Conservation (phyloP, 2,329 filamentous ascomycete species). For the Colletotrichum navitas region DNA sequence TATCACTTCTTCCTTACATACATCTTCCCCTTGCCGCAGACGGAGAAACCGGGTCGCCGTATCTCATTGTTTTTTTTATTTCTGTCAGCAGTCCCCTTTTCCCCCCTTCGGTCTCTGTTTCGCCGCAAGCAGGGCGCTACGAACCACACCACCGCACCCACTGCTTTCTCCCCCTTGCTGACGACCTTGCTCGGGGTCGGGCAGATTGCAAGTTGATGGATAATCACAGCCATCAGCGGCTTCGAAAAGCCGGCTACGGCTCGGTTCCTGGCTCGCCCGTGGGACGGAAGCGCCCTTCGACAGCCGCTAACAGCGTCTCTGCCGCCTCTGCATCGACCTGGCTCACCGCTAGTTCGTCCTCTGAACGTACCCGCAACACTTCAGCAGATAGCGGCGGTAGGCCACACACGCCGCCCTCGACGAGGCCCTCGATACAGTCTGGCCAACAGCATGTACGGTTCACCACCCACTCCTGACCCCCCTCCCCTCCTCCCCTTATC, state of each 20-base stretch:
- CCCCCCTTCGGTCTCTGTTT: too few species aligned
- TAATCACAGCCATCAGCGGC: slow-evolving; percentile 21
- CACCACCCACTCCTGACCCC: too few species aligned
- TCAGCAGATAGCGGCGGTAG: slow-evolving; percentile 28
- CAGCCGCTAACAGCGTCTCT: slow-evolving; percentile 39
- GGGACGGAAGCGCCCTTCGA: slow-evolving; percentile 30
- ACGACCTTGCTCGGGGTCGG: slow-evolving; percentile 18
- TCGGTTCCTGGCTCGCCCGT: slow-evolving; percentile 19
- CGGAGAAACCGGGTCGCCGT: too few species aligned
- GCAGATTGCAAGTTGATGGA: slow-evolving; percentile 40
- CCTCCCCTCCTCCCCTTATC: too few species aligned
- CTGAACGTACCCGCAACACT: slow-evolving; percentile 36
- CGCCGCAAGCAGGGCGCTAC: too few species aligned
- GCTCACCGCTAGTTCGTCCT: slow-evolving; percentile 44
- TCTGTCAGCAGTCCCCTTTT: too few species aligned
- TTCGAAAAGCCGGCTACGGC: slow-evolving; percentile 18
- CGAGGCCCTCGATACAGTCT: slow-evolving; percentile 34
- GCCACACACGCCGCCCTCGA: slow-evolving; percentile 38
- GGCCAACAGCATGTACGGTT: slow-evolving; percentile 21
- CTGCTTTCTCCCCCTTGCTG: background rate
- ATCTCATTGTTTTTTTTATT: background rate
- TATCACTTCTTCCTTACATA: slow-evolving; percentile 17
- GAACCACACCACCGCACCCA: background rate
- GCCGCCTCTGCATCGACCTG: slow-evolving; percentile 37
- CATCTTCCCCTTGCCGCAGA: slow-evolving; percentile 2